phyloP scores from a whole-genome alignment of 805 yeast species.

The Candida multigemmis region DNA sequence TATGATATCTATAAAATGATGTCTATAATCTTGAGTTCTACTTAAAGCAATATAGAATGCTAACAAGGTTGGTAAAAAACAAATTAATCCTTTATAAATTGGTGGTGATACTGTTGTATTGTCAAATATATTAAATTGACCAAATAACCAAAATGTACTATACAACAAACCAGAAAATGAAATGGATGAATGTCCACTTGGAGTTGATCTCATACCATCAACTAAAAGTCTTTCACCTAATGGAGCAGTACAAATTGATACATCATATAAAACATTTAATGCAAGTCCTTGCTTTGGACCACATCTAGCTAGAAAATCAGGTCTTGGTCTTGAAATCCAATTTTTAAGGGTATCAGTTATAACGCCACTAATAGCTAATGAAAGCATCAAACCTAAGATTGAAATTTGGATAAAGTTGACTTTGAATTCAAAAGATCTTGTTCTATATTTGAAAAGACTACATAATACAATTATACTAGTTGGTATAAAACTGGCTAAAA shows the following conservation, averaged over 20 bases:
- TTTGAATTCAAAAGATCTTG: not conserved
- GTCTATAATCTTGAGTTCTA: constrained; percentile 29
- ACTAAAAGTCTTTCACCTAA: constrained; percentile 17
- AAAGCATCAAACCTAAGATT: constrained; percentile 17
- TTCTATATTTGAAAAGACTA: not conserved
- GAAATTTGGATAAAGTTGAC: constrained; percentile 15
- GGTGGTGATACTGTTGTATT: constrained; percentile 6
- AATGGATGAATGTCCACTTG: constrained; percentile 48
- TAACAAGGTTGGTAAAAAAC: constrained; percentile 13
- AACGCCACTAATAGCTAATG: constrained; percentile 21
- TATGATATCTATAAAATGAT: constrained; percentile 24
- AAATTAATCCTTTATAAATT: constrained; percentile 10
- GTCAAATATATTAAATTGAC: constrained; percentile 22
- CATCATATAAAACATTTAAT: constrained; percentile 11
- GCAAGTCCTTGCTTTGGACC: constrained; percentile 9
- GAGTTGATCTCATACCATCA: constrained; percentile 51
- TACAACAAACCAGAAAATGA: constrained; percentile 43
- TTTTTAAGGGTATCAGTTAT: constrained; percentile 28
- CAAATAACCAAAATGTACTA: constrained; percentile 38
- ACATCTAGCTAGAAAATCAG: constrained; percentile 25
- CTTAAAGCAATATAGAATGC: constrained; percentile 23
- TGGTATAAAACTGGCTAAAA: constrained; percentile 18
- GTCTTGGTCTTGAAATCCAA: constrained; percentile 24
- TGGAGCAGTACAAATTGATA: constrained; percentile 24
- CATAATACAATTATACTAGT: not conserved